Evolutionary conservation across 2,329 filamentous ascomycete species (phyloP).

Genomic region (Alternaria conjuncta): DNA sequence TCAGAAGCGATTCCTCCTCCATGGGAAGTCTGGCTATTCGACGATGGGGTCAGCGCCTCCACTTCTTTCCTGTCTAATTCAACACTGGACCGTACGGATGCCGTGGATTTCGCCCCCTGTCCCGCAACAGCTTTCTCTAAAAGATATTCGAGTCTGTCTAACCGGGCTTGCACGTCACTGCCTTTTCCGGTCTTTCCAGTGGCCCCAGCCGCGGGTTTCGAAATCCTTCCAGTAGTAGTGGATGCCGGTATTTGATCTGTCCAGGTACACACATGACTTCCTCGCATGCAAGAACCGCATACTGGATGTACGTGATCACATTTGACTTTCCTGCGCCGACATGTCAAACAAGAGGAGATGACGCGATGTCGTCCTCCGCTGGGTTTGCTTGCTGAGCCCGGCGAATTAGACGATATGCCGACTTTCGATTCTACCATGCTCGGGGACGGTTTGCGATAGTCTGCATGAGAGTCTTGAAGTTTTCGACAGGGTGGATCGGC

Average conservation of each 20-base stretch:
- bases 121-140: constrained; percentile 43
- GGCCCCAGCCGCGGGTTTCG: constrained; percentile 27
- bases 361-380: constrained; percentile 43
- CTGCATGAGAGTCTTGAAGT: constrained; percentile 15
- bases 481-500: constrained; percentile 21
- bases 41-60: constrained; percentile 38
- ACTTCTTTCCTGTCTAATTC: constrained; percentile 29
- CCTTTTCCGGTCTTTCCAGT: constrained; percentile 32
- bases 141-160: constrained; percentile 46
- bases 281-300: constrained; percentile 47
- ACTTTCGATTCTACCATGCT: constrained; percentile 36
- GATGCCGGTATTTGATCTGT: constrained; percentile 37
- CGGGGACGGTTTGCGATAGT: constrained; percentile 2
- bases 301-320: constrained; percentile 49
- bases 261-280: constrained; percentile 47
- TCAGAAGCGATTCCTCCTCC: constrained; percentile 46
- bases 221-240: constrained; percentile 29
- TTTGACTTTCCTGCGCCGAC: constrained; percentile 47
- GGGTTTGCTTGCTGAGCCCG: constrained; percentile 31
- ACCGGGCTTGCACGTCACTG: constrained; percentile 44
- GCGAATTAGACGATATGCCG: constrained; percentile 30
- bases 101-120: constrained; percentile 17
- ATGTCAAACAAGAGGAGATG: constrained; percentile 49
- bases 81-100: constrained; percentile 23
- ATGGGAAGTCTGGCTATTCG: constrained; percentile 42